Conservation (phyloP, 768 basidiomycete genomes). For the Mycena albidolilacea region DNA sequence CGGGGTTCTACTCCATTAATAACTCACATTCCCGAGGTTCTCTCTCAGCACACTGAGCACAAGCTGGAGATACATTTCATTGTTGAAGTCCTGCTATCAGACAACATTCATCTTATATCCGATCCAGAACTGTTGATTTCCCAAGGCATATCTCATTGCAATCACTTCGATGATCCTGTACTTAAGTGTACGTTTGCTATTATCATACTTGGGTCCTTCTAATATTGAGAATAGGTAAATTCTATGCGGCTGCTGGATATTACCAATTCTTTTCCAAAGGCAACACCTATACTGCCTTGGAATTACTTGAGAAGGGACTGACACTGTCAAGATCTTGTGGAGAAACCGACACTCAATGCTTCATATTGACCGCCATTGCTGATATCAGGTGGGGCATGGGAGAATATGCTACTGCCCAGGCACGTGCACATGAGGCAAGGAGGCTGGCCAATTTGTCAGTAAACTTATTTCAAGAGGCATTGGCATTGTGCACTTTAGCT, state of each 20-base stretch:
- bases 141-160: background rate
- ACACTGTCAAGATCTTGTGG: background rate
- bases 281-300: background rate
- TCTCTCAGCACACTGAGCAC: background rate
- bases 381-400: background rate
- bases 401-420: background rate
- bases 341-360: no score
- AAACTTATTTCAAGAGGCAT: background rate
- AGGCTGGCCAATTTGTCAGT: background rate
- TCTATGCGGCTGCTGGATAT: background rate
- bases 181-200: background rate
- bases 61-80: background rate
- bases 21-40: background rate
- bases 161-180: background rate
- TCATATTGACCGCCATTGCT: background rate
- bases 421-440: background rate
- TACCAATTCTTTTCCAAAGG: background rate
- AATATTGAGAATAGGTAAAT: background rate
- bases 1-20: background rate
- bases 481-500: background rate
- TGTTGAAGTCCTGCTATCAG: background rate
- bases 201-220: no score
- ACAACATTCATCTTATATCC: no score
- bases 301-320: background rate
- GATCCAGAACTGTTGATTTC: background rate